Percentiles rank a stretch among this genome's conserved stretches.
These are phyloP conservation scores for Drechmeria coniospora DNA, from an alignment of 2,329 filamentous ascomycete species.

Conservation along the genomic window DNA sequence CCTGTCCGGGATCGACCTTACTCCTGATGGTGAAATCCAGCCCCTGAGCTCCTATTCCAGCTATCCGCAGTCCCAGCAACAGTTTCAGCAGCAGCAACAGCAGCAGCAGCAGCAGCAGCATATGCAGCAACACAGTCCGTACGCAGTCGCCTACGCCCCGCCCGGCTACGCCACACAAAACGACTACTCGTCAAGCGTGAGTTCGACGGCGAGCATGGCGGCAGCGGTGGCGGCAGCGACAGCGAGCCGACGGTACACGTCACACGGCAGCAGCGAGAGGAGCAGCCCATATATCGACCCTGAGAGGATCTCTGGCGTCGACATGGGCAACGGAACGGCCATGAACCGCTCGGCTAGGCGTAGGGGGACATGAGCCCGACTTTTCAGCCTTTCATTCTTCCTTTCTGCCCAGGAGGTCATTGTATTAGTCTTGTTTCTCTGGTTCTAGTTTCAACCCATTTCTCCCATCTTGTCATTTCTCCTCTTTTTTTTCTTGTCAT, in stretches of 20 bases:
- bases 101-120: constrained; percentile 12
- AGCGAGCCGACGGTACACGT: no score
- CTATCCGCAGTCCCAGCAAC: constrained; percentile 13
- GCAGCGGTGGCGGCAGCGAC: no score
- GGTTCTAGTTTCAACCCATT: no score
- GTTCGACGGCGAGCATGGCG: constrained; percentile 25
- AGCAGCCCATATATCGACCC: constrained; percentile 31
- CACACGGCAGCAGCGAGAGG: constrained; percentile 15
- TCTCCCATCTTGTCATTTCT: no score
- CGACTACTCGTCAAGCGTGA: constrained; percentile 39
- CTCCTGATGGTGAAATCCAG: constrained; percentile 43
- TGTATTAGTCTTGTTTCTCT: no score
- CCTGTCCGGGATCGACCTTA: constrained; percentile 46
- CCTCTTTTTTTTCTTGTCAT: no score
- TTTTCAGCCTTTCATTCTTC: neutral
- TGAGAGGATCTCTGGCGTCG: constrained; percentile 36
- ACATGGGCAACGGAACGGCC: constrained; percentile 46
- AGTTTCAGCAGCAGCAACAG: constrained; percentile 11
- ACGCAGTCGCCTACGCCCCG: constrained; percentile 8
- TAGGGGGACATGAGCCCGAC: no score
- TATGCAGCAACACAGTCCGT: constrained; percentile 4
- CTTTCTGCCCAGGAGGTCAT: neutral
- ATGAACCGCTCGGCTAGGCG: constrained; percentile 33
- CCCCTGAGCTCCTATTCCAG: constrained; percentile 24
- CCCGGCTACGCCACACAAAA: constrained; percentile 16